Evolutionary conservation across 148 eudicot species (phyloP).

Genomic region (Hydrangea macrophylla): DNA sequence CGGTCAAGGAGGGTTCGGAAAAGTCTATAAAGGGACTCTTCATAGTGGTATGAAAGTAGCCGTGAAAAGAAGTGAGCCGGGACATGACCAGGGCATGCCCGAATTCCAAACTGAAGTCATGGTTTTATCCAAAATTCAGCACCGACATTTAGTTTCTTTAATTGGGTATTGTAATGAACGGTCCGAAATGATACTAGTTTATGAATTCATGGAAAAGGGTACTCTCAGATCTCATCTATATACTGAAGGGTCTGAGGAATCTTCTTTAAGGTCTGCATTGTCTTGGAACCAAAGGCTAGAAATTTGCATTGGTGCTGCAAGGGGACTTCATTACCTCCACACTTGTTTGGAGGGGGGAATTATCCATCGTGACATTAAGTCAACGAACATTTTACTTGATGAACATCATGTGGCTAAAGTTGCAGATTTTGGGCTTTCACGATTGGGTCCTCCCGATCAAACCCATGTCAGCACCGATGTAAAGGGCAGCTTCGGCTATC

Average conservation of each 20-base stretch:
- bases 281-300: conserved; percentile 55
- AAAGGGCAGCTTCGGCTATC: conserved; percentile 61
- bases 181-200: conserved; percentile 57
- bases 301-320: conserved; percentile 51
- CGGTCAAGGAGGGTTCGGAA: conserved; percentile 64
- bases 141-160: conserved; percentile 51
- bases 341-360: conserved; percentile 39
- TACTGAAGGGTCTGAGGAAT: not conserved
- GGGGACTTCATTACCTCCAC: conserved; percentile 55
- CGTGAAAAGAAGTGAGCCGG: conserved; percentile 48
- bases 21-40: conserved; percentile 47
- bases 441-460: conserved; percentile 34
- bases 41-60: conserved; percentile 38
- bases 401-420: conserved; percentile 52
- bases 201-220: conserved; percentile 64
- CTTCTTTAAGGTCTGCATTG: conserved; percentile 1
- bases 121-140: conserved; percentile 47
- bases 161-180: conserved; percentile 50
- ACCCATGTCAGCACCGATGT: conserved; percentile 37
- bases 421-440: conserved; percentile 56
- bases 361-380: conserved; percentile 66
- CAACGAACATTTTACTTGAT: conserved; percentile 59
- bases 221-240: conserved; percentile 46
- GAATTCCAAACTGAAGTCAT: conserved; percentile 56
- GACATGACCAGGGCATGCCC: conserved; percentile 42